phyloP scores from a whole-genome alignment of 1,284 basidiomycete genomes.

The Moniliella sp. region DNA sequence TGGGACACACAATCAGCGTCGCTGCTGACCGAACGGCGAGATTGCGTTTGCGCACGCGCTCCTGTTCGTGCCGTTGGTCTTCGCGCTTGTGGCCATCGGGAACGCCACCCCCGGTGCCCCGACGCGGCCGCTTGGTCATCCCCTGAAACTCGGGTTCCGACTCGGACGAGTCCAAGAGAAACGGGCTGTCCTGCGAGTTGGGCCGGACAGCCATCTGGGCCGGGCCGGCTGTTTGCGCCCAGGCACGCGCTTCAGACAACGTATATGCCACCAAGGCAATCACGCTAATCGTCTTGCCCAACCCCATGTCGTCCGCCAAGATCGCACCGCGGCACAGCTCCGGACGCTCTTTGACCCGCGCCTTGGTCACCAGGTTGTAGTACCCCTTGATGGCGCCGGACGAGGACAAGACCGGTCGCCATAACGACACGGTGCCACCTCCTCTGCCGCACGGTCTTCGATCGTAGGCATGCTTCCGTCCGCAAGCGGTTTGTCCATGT shows the following conservation, averaged over 20 bases:
- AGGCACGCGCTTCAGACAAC: constrained; percentile 47
- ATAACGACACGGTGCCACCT: constrained; percentile 49
- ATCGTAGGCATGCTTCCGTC: not conserved
- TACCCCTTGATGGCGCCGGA: constrained; percentile 16
- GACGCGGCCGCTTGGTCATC: too few species aligned
- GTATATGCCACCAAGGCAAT: constrained; percentile 72
- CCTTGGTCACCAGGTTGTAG: constrained; percentile 58
- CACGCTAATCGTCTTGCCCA: constrained; percentile 90
- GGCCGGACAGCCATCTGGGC: constrained; percentile 18
- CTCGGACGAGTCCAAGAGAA: not conserved
- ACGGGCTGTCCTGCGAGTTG: constrained; percentile 41
- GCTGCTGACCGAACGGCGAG: constrained; percentile 47
- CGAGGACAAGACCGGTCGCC: constrained; percentile 46
- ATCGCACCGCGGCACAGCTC: constrained; percentile 63
- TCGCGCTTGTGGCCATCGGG: too few species aligned
- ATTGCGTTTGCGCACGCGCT: constrained; percentile 11
- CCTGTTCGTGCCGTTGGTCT: constrained; percentile 33
- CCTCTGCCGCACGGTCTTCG: constrained; percentile 4
- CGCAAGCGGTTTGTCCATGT: too few species aligned
- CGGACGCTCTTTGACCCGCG: constrained; percentile 46
- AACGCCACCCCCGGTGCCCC: too few species aligned
- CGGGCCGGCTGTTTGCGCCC: too few species aligned
- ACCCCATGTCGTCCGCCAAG: constrained; percentile 54
- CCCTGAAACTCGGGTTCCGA: not conserved
- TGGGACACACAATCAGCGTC: constrained; percentile 83